Base-by-base conservation (phyloP, 768 basidiomycete species). In the Trametes cingulata region DNA sequence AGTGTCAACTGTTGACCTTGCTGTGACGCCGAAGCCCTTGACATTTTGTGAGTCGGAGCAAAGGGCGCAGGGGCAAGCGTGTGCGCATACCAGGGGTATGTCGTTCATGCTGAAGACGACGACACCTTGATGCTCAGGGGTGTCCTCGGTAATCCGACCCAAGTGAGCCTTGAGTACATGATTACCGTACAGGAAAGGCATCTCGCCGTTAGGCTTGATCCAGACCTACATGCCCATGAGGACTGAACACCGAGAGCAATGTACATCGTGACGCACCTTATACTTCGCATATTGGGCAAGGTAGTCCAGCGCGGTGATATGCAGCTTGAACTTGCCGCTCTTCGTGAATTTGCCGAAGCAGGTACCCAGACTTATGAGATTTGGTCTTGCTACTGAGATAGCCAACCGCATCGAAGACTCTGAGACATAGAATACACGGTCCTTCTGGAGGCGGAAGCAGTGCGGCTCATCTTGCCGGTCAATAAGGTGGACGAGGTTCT, bases 161-260 rank as follows among this genome's bases (percentile, higher is more conserved):
- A 99, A 80, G 75, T 99, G 97, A 9, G 97, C 97, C 76, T 98
- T 99, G 64, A 98, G 85, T 60, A 98, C 88, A 76, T 99, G 95
- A 71, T 99, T 99, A 57, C 97, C 97, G 70, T 99, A 99, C 37
- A 99, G 77, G 82, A 96, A 99, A 1, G 97, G 97, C 89, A 99
- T 96, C 76, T 99, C 97, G 69, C 97, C 97, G 65, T 98, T 96
- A 24, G 95, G 89, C 74, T 99, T 99, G 72, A 99, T 94, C 97
- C 97, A 99, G 17, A 98, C 85, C 96, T 98, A 15, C 13, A 52
- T 20, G 22, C 41, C 41, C 4, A 37, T 52, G 8, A 17, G 59
- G 53, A 49, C 22, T 58, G n/a, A n/a, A 36, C 58, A 24, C 17
- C n/a, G 24, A 3, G 6, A 6, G 24, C 20, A n/a, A 14, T 27